Evolutionary conservation across 2,329 filamentous ascomycete genomes (phyloP).

Genomic region (Elsinoe arachidis): DNA sequence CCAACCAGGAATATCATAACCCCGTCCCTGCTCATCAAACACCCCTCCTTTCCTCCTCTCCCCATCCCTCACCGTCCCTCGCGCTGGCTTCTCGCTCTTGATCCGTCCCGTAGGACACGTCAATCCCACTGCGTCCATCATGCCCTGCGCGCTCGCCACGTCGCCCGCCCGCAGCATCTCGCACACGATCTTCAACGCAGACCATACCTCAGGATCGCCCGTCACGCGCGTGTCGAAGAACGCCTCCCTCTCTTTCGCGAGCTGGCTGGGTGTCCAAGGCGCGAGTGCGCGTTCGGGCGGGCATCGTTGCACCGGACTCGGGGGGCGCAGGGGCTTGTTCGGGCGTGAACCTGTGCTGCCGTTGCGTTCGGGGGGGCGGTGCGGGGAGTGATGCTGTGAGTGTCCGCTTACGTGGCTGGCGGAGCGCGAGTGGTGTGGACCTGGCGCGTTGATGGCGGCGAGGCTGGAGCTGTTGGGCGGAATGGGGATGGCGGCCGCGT

Average conservation of each 20-base stretch:
- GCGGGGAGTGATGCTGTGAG: not conserved
- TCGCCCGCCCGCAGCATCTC: conserved; percentile 54
- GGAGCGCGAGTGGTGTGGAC: conserved; percentile 1
- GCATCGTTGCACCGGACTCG: conserved; percentile 17
- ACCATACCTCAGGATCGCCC: conserved; percentile 71
- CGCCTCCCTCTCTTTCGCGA: conserved; percentile 64
- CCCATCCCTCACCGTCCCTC: conserved; percentile 16
- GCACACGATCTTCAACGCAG: conserved; percentile 58
- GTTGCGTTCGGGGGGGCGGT: conserved; percentile 10
- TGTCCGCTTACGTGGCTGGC: conserved; percentile 4
- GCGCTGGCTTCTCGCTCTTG: conserved; percentile 15
- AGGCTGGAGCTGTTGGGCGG: conserved; percentile 13
- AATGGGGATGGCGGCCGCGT: conserved; percentile 8
- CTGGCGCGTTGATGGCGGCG: conserved; percentile 13
- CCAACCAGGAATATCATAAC: conserved; percentile 39
- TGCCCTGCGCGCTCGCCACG: conserved; percentile 57
- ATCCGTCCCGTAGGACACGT: conserved; percentile 36
- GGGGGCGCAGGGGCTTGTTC: conserved; percentile 23
- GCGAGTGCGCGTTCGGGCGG: conserved; percentile 27
- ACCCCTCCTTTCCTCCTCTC: conserved; percentile 29
- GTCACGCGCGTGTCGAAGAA: conserved; percentile 89
- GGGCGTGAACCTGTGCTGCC: conserved; percentile 16
- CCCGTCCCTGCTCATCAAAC: conserved; percentile 36
- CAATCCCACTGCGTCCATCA: conserved; percentile 65
- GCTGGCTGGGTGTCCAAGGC: conserved; percentile 59